Evolutionary conservation across 306 rosid species (phyloP).

Genomic region (Astragalus glycyphyllos): DNA sequence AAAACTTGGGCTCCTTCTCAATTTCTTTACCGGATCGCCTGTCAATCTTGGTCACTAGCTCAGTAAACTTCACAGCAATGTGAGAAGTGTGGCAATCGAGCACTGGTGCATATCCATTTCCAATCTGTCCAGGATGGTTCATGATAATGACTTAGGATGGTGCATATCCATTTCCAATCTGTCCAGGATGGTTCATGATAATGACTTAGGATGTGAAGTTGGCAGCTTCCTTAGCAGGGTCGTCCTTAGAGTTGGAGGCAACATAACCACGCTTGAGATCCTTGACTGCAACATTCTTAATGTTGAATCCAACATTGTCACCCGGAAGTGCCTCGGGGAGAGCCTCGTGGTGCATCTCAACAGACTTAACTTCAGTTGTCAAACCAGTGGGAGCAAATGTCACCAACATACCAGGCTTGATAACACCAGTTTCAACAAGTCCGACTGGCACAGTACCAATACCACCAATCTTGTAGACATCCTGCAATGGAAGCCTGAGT

Average conservation of each 20-base stretch:
- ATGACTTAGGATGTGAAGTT: neutral
- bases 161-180: too few species aligned
- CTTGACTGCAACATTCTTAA: neutral
- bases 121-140: neutral
- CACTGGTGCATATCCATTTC: neutral
- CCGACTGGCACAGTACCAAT: slow-evolving; percentile 46
- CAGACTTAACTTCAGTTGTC: neutral
- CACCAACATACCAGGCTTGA: neutral
- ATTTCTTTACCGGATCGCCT: neutral
- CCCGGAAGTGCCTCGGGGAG: neutral
- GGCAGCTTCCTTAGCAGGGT: neutral
- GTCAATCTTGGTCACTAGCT: neutral
- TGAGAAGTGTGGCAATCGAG: neutral
- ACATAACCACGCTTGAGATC: neutral
- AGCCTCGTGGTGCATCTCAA: neutral
- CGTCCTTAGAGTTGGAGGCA: neutral
- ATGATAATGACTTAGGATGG: neutral
- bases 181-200: too few species aligned
- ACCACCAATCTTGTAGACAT: slow-evolving; percentile 49
- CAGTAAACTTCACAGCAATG: neutral
- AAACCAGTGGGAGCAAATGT: neutral
- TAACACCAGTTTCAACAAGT: neutral
- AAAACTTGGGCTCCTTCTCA: neutral
- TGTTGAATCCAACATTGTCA: neutral
- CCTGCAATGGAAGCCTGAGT: slow-evolving; percentile 46